Evolutionary conservation across 768 basidiomycete genomes (phyloP).

Genomic region (Mycena sanguinolenta): DNA sequence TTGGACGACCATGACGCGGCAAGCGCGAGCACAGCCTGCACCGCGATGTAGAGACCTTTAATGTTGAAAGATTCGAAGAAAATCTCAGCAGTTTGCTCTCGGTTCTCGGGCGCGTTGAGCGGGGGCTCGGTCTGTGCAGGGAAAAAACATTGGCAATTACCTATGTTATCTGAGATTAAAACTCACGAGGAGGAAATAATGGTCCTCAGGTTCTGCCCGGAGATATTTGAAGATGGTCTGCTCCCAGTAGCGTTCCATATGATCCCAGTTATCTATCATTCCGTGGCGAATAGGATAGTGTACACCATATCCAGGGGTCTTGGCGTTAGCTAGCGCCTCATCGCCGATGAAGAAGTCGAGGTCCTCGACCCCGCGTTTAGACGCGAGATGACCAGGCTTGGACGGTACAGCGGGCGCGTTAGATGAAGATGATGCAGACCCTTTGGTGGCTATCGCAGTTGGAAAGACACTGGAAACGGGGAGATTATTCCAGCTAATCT

Average conservation of each 20-base stretch:
- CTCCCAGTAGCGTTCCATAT: slow-evolving; percentile 99
- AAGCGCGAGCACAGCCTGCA: slow-evolving; percentile 97
- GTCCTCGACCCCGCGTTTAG: slow-evolving; percentile 97
- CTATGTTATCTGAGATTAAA: background rate
- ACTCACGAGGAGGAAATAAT: slow-evolving; percentile 95
- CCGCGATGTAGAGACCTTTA: slow-evolving; percentile 97
- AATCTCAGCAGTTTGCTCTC: slow-evolving; percentile 99
- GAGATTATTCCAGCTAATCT: slow-evolving; percentile 22
- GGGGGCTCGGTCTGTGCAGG: slow-evolving; percentile 95
- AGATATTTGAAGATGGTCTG: slow-evolving; percentile 99
- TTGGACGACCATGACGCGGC: slow-evolving; percentile 98
- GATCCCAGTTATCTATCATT: slow-evolving; percentile 98
- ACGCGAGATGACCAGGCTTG: slow-evolving; percentile 93
- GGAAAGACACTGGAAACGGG: slow-evolving; percentile 84
- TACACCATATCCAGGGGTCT: slow-evolving; percentile 93
- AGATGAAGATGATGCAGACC: slow-evolving; percentile 72
- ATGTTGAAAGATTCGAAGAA: slow-evolving; percentile 99
- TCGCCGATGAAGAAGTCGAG: slow-evolving; percentile 99
- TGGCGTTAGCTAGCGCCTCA: slow-evolving; percentile 95
- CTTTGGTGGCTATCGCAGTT: slow-evolving; percentile 94
- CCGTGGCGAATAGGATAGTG: slow-evolving; percentile 98
- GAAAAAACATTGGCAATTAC: background rate
- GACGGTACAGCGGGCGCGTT: slow-evolving; percentile 84
- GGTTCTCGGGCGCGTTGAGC: slow-evolving; percentile 97
- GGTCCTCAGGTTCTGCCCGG: slow-evolving; percentile 98